phyloP scores from a whole-genome alignment of 1,139 yeast species.

The Schwanniomyces etchellsii region DNA sequence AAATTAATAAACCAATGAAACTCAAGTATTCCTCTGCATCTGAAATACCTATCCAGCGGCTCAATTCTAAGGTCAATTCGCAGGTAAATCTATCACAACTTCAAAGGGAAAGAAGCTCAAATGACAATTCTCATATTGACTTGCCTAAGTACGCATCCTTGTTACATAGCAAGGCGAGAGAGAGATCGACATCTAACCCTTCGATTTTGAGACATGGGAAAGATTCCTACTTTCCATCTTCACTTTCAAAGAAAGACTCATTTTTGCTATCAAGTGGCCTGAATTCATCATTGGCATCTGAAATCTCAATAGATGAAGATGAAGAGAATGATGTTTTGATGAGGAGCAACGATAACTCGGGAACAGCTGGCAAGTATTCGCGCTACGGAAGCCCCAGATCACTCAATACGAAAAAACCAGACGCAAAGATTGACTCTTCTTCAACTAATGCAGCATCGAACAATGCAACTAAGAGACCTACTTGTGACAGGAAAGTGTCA shows the following conservation, averaged over 20 bases:
- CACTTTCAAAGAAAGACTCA: not conserved
- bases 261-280: conserved; percentile 6
- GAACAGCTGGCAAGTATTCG: too few relatives aligned
- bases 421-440: too few relatives aligned
- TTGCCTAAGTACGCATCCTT: conserved; percentile 17
- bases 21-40: conserved; percentile 34
- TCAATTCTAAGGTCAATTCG: conserved; percentile 39
- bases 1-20: conserved; percentile 36
- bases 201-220: conserved; percentile 14
- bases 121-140: conserved; percentile 23
- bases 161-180: conserved; percentile 6
- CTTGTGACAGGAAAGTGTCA: not conserved
- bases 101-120: conserved; percentile 21
- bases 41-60: conserved; percentile 35
- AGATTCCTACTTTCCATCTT: conserved; percentile 27
- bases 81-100: conserved; percentile 27
- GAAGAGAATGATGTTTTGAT: too few relatives aligned
- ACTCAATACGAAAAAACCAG: too few relatives aligned
- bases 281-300: conserved; percentile 13
- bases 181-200: conserved; percentile 13
- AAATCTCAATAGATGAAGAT: conserved; percentile 7
- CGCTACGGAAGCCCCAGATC: too few relatives aligned
- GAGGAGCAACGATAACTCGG: too few relatives aligned
- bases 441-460: too few relatives aligned
- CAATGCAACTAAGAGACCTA: too few relatives aligned